A percentile compares a stretch with the other conserved stretches of the same genome.
Evolutionary conservation across 1,139 yeast species (phyloP).

Genomic region (Scheffersomyces lignicola): DNA sequence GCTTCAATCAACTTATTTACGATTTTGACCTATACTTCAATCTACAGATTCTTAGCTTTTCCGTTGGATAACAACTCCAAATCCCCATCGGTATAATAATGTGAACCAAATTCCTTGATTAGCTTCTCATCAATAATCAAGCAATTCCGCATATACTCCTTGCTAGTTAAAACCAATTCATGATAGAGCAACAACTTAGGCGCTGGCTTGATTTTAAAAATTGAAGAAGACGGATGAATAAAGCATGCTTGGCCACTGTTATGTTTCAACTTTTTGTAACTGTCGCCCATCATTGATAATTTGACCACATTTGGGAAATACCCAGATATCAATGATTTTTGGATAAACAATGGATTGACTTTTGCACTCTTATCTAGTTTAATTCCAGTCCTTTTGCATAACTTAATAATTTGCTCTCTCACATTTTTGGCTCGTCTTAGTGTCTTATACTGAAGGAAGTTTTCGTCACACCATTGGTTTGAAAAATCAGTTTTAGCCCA

Average conservation of each 20-base stretch:
- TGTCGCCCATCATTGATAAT: conserved; percentile 69
- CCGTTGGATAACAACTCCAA: neutral
- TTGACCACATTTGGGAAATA: conserved; percentile 80
- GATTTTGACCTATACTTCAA: no score
- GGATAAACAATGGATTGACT: conserved; percentile 41
- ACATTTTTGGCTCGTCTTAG: conserved; percentile 70
- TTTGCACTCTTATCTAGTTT: conserved; percentile 17
- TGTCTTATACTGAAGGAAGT: conserved; percentile 75
- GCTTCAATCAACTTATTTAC: no score
- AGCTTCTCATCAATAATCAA: conserved; percentile 57
- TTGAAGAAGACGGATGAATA: conserved; percentile 80
- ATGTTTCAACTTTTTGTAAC: conserved; percentile 60
- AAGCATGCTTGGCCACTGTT: conserved; percentile 51
- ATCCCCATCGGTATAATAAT: neutral
- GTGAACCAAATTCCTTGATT: conserved; percentile 7
- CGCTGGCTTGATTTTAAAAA: conserved; percentile 64
- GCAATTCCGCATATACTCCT: conserved; percentile 88
- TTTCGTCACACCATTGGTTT: conserved; percentile 83
- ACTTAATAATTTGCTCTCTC: conserved; percentile 62
- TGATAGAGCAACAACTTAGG: conserved; percentile 74
- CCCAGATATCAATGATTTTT: conserved; percentile 73
- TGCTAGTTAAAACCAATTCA: conserved; percentile 81
- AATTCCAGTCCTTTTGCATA: conserved; percentile 64
- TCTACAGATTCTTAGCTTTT: no score
- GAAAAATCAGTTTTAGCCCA: conserved; percentile 77